Evolutionary conservation across 2,329 filamentous ascomycete genomes (phyloP).

Genomic region (Calonectria henricotiae): DNA sequence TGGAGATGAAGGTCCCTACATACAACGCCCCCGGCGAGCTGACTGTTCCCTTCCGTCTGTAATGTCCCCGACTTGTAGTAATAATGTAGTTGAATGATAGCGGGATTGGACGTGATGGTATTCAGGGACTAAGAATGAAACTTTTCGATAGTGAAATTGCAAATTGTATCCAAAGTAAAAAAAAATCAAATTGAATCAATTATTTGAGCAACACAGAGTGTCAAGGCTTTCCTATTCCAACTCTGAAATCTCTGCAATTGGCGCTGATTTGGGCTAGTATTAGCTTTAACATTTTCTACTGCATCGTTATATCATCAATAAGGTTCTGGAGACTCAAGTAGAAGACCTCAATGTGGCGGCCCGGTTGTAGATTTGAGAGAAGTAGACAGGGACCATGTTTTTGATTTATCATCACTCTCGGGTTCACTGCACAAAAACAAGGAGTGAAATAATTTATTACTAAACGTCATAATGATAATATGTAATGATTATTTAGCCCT

Average conservation of each 20-base stretch:
- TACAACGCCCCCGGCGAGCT: slow-evolving; percentile 73
- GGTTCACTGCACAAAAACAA: too few species aligned
- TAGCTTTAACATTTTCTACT: too few species aligned
- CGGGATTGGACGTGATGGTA: slow-evolving; percentile 1
- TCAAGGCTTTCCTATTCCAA: too few species aligned
- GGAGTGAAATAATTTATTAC: too few species aligned
- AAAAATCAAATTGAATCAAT: slow-evolving; percentile 11
- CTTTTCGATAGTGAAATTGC: slow-evolving; percentile 6
- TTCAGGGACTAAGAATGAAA: slow-evolving; percentile 8
- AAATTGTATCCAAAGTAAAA: slow-evolving; percentile 14
- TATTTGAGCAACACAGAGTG: background rate
- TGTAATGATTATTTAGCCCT: background rate
- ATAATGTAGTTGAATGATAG: background rate
- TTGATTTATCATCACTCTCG: too few species aligned
- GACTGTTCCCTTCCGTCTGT: slow-evolving; percentile 61
- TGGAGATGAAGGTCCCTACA: slow-evolving; percentile 83
- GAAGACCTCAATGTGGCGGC: too few species aligned
- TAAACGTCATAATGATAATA: background rate
- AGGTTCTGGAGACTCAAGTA: too few species aligned
- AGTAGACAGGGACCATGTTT: too few species aligned
- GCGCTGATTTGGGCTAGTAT: too few species aligned
- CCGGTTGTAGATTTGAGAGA: too few species aligned
- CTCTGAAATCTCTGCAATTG: too few species aligned
- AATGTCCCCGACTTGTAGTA: slow-evolving; percentile 25
- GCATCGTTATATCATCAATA: too few species aligned